These are phyloP conservation scores for Dioscorea cayenensis DNA, from an alignment of 116 monocot species.

Conservation along the genomic window DNA sequence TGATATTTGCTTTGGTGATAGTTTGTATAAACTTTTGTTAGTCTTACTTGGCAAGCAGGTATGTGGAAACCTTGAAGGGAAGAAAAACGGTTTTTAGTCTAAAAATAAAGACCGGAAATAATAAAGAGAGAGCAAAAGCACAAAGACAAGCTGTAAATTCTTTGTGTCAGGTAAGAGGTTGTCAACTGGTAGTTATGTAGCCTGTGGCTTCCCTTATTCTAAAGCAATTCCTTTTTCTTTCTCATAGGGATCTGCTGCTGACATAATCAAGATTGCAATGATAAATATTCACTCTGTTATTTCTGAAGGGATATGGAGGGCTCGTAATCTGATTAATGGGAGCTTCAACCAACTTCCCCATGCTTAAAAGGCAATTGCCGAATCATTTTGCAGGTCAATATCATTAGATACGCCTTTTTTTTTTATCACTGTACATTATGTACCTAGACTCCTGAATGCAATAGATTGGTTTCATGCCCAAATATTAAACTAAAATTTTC, in stretches of 20 bases:
- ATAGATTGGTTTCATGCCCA: not conserved
- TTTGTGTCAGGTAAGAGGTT: constrained; percentile 75
- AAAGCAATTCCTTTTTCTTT: not conserved
- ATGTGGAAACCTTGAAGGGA: constrained; percentile 88
- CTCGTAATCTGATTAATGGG: constrained; percentile 1
- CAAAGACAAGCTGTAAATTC: constrained; percentile 99
- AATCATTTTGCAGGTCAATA: constrained; percentile 78
- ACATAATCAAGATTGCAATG: constrained; percentile 98
- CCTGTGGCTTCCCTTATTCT: not conserved
- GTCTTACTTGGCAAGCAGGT: constrained; percentile 33
- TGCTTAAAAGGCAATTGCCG: constrained; percentile 75
- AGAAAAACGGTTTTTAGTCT: constrained; percentile 78
- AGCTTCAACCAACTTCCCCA: constrained; percentile 30
- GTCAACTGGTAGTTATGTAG: not conserved
- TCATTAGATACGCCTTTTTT: not conserved
- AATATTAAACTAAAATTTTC: too few species aligned
- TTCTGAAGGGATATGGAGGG: constrained; percentile 24
- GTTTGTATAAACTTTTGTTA: not conserved
- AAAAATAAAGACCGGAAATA: constrained; percentile 81
- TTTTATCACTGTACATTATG: not conserved
- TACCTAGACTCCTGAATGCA: too few species aligned
- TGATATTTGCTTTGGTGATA: not conserved
- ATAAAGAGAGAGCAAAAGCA: constrained; percentile 89
- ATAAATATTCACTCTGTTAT: constrained; percentile 72
- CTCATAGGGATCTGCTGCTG: constrained; percentile 92